Base-by-base conservation (phyloP, 768 basidiomycete species). In the Phylloporus sp. region DNA sequence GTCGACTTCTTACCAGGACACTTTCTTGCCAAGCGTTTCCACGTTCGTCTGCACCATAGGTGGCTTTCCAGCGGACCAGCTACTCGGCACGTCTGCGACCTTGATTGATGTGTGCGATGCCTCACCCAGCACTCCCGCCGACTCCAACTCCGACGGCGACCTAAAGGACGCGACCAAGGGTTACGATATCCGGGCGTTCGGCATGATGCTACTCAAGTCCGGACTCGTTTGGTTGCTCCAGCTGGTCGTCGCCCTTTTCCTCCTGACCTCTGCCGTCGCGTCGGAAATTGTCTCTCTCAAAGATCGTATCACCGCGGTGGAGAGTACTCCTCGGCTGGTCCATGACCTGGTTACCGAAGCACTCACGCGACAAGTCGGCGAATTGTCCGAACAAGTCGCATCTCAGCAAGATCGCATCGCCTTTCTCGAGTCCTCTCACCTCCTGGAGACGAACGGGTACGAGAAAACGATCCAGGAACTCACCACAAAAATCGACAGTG, bases 231-330 rank as follows among this genome's bases (percentile, higher is more conserved):
- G 31, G 54, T 20, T 61, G 23, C 52, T 45, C 38, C 49, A 20
- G 18, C 15, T 51, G 18, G 22, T 45, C 20, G 20, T 20, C 16
- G 22, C 36, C 12, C 22, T 51, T 6, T 8, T 39, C 35, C 10
- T 44, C 15, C 54, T 50, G 47, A 36, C 55, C 20, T 5, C 45
- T 6, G 5, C 32, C 20, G 34, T 56, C 5, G 54, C 50, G 5
- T 59, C 52, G 27, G 55, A 53, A 2, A 29, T 66, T 28, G 49
- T 56, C 16, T 46, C 46, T 0, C 59, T 65, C 47, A 52, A 54
- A 55, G 49, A 57, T 49, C 59, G 65, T 15, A 22, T 64, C 20
- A 27, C 47, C 16, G 39, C 28, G 5, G 41, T 59, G 40, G 65
- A 65, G 41, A 49, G 46, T 10, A 42, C 45, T 3, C 27, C 27